Base-by-base conservation (phyloP, 805 yeast species). In the Myxozyma monticola region DNA sequence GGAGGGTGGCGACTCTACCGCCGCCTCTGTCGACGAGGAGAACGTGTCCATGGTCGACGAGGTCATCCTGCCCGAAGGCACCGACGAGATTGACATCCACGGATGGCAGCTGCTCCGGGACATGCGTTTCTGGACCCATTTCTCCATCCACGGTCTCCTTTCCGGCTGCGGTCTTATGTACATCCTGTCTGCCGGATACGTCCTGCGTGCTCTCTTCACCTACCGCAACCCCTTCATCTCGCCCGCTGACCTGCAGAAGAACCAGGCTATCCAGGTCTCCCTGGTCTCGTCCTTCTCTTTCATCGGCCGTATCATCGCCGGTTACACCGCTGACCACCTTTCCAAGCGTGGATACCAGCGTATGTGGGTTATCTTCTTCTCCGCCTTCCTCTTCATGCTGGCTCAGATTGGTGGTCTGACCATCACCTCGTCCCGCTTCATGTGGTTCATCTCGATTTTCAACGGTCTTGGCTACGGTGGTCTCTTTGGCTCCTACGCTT, bases 91-190 rank as follows among this genome's bases (percentile, higher is more conserved):
- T 26, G 59, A 54, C 34, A 54, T 54, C 29, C 59, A 54, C 30
- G 59, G 59, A 7, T 47, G 57, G 59, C 39, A 36, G 21, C 50
- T 54, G 1, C 39, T 54, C 28, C 41, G 46, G n/a, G 55, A 54
- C 28, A 2, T 41, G 43, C 59, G 69, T 15, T 85, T 81, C 60
- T 76, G 86, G 75, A 62, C 72, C 4, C 75, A 83, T 47, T 73
- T 75, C 34, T 21, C 71, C 1, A 66, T 79, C 15, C 69, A 83
- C 26, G 79, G 88, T 0, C 56, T 83, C 18, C 62, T 79, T 15
- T 78, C 85, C 8, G 90, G 88, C 0, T 64, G 80, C 48, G 85
- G 89, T 24, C 91, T 85, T 60, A 78, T 83, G 77, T 86, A 82
- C 63, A 85, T 85, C 35, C 84, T 81, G 59, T 79, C 87, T 0